Conservation (phyloP, 805 yeast genomes). For the Yueomyces sp. region DNA sequence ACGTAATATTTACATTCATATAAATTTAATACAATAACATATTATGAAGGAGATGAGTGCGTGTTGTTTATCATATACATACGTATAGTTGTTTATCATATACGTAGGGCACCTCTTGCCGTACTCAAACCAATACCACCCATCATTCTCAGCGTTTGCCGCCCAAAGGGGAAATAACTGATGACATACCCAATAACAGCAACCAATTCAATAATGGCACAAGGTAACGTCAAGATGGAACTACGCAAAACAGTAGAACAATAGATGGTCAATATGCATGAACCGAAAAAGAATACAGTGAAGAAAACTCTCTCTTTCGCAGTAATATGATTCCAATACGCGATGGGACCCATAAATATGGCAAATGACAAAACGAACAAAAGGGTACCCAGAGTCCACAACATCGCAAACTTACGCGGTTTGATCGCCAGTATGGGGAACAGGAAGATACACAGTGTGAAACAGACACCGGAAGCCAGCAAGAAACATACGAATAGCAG, state of each 20-base stretch:
- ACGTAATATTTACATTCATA: no score
- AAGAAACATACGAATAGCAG: conserved; percentile 68
- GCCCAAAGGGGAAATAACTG: conserved; percentile 93
- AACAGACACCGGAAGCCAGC: conserved; percentile 66
- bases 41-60: no score
- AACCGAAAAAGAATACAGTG: conserved; percentile 65
- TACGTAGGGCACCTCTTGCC: conserved; percentile 29
- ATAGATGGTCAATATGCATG: conserved; percentile 66
- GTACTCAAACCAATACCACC: conserved; percentile 44
- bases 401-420: conserved; percentile 80
- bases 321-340: conserved; percentile 58
- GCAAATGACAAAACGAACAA: conserved; percentile 84
- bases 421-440: conserved; percentile 82
- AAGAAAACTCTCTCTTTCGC: conserved; percentile 70
- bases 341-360: conserved; percentile 81
- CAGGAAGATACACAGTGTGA: conserved; percentile 64
- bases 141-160: conserved; percentile 52
- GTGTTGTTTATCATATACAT: no score
- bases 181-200: conserved; percentile 85
- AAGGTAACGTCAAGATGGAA: conserved; percentile 61
- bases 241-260: conserved; percentile 56
- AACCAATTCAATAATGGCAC: conserved; percentile 63
- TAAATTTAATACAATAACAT: no score
- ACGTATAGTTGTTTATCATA: conserved; percentile 5
- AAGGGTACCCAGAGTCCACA: conserved; percentile 87